Evolutionary conservation across 805 yeast genomes (phyloP), one percentile per base, ranked within the genome.

Genomic region (Saturnispora saitoi): DNA sequence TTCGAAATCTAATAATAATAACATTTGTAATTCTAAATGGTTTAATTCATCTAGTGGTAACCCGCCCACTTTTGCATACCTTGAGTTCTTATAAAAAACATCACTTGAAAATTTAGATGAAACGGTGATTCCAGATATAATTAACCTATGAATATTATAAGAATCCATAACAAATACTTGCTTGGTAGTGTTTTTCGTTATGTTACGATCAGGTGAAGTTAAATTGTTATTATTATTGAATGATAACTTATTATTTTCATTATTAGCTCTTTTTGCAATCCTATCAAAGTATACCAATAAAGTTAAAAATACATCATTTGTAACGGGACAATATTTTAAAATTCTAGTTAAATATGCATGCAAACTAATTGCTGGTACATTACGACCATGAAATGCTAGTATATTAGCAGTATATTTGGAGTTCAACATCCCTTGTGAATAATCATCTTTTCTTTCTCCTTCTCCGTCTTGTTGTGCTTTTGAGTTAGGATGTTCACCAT

Each of bases 41-140:
- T 93, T 93, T 62, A 93, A 73, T 64, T 93, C 99, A 48, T 87
- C 95, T 49, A 89, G 72, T 7, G 97, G 95, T 48, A 91, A 73
- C 0, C 98, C 98, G 5, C 98, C 98, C 40, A 91, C 93, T 64
- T 90, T 86, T 10, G 97, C 96, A 64, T 91, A 91, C 54, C 98
- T 76, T 48, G 93, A 81, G 64, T 91, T 91, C 62, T 91, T 91
- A 72, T 91, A 91, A 61, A 90, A 91, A 43, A 90, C 87, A 66
- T 91, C 98, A 58, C 91, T 82, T 65, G 90, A 90, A 65, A 91
- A 91, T 69, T 93, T 93, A 34, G 95, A 85, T 26, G 95, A 87
- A 24, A 93, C 97, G 0, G 99, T 91, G 51, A 93, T 83, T 4
- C 97, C 98, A 11, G 95, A 85, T 43, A 93, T 91, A 45, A 93